A percentile compares a stretch with the other conserved stretches of the same genome.
These are phyloP conservation scores for Coemansia sp. DNA, from an alignment of 192 early-diverging fungal species.

Conservation along the genomic window DNA sequence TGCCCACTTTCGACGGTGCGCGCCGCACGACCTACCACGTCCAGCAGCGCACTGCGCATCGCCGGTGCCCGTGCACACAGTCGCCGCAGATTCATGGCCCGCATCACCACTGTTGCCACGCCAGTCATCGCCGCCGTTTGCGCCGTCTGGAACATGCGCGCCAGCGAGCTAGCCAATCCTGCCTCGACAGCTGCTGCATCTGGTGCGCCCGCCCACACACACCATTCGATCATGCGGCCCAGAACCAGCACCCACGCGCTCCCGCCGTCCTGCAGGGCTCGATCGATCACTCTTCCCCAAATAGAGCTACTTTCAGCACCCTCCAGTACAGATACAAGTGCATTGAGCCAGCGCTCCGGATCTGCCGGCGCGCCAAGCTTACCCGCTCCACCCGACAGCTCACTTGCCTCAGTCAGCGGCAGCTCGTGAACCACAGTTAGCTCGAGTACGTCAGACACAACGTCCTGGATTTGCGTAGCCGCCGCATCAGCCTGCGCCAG, in stretches of 20 bases:
- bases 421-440: slow-evolving; percentile 14
- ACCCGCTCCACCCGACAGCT: too few relatives aligned
- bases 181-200: slow-evolving; percentile 23
- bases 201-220: slow-evolving; percentile 30
- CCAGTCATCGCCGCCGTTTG: neutral
- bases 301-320: neutral
- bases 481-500: slow-evolving; percentile 17
- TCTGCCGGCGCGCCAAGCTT: slow-evolving; percentile 10
- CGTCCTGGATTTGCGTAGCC: slow-evolving; percentile 22
- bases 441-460: slow-evolving; percentile 24
- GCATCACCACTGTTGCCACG: slow-evolving; percentile 6
- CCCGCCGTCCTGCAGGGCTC: neutral
- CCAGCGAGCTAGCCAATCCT: slow-evolving; percentile 19
- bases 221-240: slow-evolving; percentile 31
- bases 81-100: slow-evolving; percentile 25
- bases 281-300: slow-evolving; percentile 16
- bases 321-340: slow-evolving; percentile 1
- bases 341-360: slow-evolving; percentile 28
- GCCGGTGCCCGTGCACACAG: slow-evolving; percentile 30
- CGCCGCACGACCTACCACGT: slow-evolving; percentile 5
- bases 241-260: slow-evolving; percentile 36
- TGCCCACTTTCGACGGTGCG: neutral
- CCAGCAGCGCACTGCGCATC: slow-evolving; percentile 34
- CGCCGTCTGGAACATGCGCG: slow-evolving; percentile 11
- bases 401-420: slow-evolving; percentile 2